Base-by-base conservation (phyloP, 495 filamentous ascomycete species). In the Penicillium subrubescens region DNA sequence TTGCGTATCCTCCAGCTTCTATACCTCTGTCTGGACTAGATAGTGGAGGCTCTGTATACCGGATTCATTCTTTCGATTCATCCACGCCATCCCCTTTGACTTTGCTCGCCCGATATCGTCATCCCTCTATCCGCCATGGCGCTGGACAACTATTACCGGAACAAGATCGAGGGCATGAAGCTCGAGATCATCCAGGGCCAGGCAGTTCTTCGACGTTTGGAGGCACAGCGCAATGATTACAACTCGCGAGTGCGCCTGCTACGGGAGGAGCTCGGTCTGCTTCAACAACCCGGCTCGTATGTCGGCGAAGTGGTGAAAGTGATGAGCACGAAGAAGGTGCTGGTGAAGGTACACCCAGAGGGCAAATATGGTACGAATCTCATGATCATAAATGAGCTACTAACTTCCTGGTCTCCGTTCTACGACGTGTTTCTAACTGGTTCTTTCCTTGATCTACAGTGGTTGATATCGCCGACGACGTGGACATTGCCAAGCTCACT, bases 131-230 rank as follows among this genome's bases (percentile, higher is more conserved):
- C 44, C 65, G 66, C 78, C 85, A 99, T 99, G 95, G 93, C 94
- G 85, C 90, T 99, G 81, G 95, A 98, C 80, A 97, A 90, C 79
- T 99, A 97, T 81, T 99, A 94, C 78, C 91, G 93, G 83, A 97
- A 98, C 81, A 99, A 99, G 86, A 97, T 99, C 79, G 95, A 99
- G 90, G 88, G 89, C 76, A 96, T 97, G 90, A 97, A 98, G 87
- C 92, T 98, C 74, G 94, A 98, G 86, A 99, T 99, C 69, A 92
- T 99, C 71, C 93, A 97, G 78, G 94, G 95, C 43, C 96, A 98
- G 82, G 94, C 96, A 54, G 92, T 96, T 57, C 84, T 99, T 59
- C 89, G 95, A 69, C 86, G 95, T 77, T 84, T 99, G 73, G 95
- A 99, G 86, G 95, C 95, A 58, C 95, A 99, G 76, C 90, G 95